These are phyloP conservation scores for Vicia faba DNA, from an alignment of 306 rosid genomes.

Conservation along the genomic window DNA sequence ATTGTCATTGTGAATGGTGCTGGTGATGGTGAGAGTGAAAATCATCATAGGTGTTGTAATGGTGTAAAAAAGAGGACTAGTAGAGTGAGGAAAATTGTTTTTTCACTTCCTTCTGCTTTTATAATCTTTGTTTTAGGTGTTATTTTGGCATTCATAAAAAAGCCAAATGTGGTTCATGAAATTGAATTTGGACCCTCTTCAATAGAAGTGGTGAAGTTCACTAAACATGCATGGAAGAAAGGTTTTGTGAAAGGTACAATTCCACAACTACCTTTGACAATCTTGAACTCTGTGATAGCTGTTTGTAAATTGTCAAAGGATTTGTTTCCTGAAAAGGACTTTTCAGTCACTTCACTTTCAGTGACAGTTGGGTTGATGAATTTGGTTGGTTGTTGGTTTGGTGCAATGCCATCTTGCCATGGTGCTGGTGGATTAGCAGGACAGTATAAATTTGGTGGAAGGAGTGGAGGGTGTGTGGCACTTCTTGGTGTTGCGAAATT, in stretches of 20 bases:
- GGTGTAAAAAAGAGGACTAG: conserved; percentile 4
- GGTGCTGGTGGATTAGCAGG: conserved; percentile 83
- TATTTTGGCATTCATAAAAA: conserved; percentile 51
- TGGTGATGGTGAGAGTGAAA: conserved; percentile 42
- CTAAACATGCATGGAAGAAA: conserved; percentile 56
- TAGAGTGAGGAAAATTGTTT: conserved; percentile 38
- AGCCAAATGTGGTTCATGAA: conserved; percentile 50
- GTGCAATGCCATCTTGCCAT: conserved; percentile 79
- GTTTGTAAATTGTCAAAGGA: conserved; percentile 66
- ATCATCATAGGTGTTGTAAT: not conserved
- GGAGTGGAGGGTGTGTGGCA: conserved; percentile 79
- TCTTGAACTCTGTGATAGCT: conserved; percentile 71
- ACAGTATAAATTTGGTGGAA: conserved; percentile 73
- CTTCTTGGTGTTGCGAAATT: conserved; percentile 59
- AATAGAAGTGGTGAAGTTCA: conserved; percentile 48
- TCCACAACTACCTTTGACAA: conserved; percentile 71
- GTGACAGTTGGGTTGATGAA: conserved; percentile 75
- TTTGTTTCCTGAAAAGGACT: conserved; percentile 59
- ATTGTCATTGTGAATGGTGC: conserved; percentile 58
- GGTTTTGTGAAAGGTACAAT: conserved; percentile 71
- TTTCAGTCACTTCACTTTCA: conserved; percentile 59
- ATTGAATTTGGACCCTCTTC: conserved; percentile 66
- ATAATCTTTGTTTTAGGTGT: conserved; percentile 57
- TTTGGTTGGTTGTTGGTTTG: conserved; percentile 69
- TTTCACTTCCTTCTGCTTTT: conserved; percentile 70